Conservation (phyloP, 257 asterid genomes). For the Ocimum tenuiflorum region DNA sequence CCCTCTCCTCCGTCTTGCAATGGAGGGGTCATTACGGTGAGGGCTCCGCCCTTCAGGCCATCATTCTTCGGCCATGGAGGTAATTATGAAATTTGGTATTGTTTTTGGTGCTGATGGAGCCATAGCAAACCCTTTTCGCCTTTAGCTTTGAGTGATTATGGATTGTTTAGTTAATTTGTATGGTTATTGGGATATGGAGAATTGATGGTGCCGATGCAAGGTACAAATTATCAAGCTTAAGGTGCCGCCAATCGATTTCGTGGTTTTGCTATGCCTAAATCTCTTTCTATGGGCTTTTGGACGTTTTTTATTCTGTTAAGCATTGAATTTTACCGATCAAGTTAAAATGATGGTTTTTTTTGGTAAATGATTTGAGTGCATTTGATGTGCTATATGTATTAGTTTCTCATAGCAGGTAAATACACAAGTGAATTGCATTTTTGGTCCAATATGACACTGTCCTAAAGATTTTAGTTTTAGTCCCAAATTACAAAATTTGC, state of each 20-base stretch:
- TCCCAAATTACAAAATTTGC: too few species aligned
- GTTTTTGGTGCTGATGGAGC: not conserved
- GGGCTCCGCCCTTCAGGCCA: conserved; percentile 35
- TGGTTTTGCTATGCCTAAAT: not conserved
- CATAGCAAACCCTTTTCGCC: not conserved
- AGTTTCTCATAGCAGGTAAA: too few species aligned
- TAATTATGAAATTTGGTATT: conserved; percentile 20
- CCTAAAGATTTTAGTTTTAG: too few species aligned
- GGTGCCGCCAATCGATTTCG: not conserved
- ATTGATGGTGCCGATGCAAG: conserved; percentile 8
- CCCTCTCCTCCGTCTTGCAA: conserved; percentile 45
- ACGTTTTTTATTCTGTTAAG: not conserved
- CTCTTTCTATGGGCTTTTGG: not conserved
- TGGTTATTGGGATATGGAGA: conserved; percentile 10
- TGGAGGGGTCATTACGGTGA: conserved; percentile 28
- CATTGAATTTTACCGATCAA: not conserved
- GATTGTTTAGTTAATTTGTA: not conserved
- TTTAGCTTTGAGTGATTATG: not conserved
- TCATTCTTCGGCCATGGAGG: conserved; percentile 74
- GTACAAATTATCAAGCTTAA: not conserved
- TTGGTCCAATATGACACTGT: too few species aligned
- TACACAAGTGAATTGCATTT: too few species aligned
- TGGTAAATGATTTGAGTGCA: not conserved
- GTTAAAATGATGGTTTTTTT: not conserved
- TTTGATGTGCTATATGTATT: not conserved